These are phyloP conservation scores for Beauveria varroae DNA, from an alignment of 2,329 filamentous ascomycete species.

Conservation along the genomic window DNA sequence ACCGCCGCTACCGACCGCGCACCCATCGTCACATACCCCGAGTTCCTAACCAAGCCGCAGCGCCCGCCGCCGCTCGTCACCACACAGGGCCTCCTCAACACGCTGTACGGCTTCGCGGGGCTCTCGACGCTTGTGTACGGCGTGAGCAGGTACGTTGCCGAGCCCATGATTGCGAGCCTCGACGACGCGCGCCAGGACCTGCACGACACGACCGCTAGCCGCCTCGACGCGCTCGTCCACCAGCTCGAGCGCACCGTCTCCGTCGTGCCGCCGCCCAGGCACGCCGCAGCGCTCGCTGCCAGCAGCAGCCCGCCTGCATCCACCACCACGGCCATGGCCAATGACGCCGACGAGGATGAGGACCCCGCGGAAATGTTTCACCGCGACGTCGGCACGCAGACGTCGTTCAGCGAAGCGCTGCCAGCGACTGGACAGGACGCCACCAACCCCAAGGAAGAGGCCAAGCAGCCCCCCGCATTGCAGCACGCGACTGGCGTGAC, in stretches of 20 bases:
- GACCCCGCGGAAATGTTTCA: slow-evolving; percentile 76
- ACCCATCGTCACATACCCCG: slow-evolving; percentile 63
- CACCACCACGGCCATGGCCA: background rate
- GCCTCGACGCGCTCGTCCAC: slow-evolving; percentile 38
- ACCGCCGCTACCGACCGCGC: slow-evolving; percentile 33
- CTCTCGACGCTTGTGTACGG: slow-evolving; percentile 62
- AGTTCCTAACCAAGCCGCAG: slow-evolving; percentile 54
- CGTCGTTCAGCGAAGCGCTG: slow-evolving; percentile 34
- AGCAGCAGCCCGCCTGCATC: slow-evolving; percentile 4
- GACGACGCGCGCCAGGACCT: slow-evolving; percentile 46
- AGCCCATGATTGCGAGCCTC: slow-evolving; percentile 50
- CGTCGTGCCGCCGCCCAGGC: slow-evolving; percentile 40
- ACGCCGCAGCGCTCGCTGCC: slow-evolving; percentile 16
- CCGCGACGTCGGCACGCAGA: slow-evolving; percentile 74
- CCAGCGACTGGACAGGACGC: background rate
- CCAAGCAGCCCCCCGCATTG: slow-evolving; percentile 21
- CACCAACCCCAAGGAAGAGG: background rate
- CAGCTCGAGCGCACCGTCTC: slow-evolving; percentile 53
- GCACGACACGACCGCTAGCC: slow-evolving; percentile 38
- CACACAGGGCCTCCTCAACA: slow-evolving; percentile 48
- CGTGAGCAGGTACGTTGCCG: slow-evolving; percentile 59
- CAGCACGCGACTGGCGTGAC: slow-evolving; percentile 35
- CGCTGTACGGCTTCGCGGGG: slow-evolving; percentile 49
- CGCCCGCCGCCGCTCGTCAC: slow-evolving; percentile 56
- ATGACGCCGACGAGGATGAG: slow-evolving; percentile 42